A percentile compares a stretch with the other conserved stretches of the same genome.
Evolutionary conservation across 495 filamentous ascomycete genomes (phyloP).

Genomic region (Aspergillus panamensis): DNA sequence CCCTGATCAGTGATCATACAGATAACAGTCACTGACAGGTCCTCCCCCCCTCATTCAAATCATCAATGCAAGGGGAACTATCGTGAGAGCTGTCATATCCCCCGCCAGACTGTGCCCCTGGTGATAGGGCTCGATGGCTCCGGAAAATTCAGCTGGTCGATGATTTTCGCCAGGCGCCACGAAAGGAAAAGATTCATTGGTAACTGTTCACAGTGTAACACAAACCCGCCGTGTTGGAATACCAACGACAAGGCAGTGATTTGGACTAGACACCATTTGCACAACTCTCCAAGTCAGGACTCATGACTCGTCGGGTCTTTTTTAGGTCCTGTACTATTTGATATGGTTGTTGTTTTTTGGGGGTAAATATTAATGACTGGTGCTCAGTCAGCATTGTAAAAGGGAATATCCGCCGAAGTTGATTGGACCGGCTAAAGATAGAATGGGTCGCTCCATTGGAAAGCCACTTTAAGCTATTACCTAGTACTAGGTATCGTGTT

Average conservation of each 20-base stretch:
- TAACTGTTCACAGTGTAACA: neutral
- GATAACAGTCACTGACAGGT: conserved; percentile 11
- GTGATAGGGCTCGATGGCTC: neutral
- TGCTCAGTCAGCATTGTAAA: neutral
- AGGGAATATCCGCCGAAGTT: neutral
- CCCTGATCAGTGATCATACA: neutral
- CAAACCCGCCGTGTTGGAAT: conserved; percentile 1
- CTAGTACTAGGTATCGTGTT: no score
- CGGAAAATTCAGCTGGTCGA: neutral
- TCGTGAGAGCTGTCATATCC: conserved; percentile 19
- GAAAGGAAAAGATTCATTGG: neutral
- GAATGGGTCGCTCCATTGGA: neutral
- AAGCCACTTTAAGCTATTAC: conserved; percentile 8
- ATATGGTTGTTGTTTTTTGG: neutral
- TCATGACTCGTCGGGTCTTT: conserved; percentile 2
- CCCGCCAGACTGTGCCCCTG: neutral
- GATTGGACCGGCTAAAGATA: conserved; percentile 14
- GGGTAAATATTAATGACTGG: neutral
- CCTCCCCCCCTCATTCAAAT: neutral
- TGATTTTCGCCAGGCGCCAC: neutral
- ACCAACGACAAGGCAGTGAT: neutral
- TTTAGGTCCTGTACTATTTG: neutral
- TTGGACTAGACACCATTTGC: neutral
- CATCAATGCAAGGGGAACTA: conserved; percentile 12
- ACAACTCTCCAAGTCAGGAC: neutral